Percentiles rank a stretch among this genome's conserved stretches.
These are phyloP conservation scores for Dissophora ornata DNA, from an alignment of 192 early-diverging fungal species.

Conservation along the genomic window DNA sequence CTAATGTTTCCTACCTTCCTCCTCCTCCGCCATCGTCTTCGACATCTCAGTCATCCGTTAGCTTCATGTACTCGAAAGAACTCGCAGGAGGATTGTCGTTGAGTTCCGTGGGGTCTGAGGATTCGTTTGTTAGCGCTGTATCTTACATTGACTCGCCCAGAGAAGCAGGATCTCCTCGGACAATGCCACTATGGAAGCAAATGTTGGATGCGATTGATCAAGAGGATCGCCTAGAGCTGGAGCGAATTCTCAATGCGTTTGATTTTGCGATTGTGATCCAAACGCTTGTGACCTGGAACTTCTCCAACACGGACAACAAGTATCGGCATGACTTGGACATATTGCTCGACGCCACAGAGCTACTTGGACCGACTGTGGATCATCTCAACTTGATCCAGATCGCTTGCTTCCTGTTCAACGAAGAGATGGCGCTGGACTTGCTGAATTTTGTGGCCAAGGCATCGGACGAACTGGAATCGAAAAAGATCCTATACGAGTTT, in stretches of 20 bases:
- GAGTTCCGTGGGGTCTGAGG: slow-evolving; percentile 34
- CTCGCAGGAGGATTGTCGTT: slow-evolving; percentile 16
- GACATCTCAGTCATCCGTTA: background rate
- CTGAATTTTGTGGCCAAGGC: slow-evolving; percentile 66
- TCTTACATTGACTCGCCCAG: slow-evolving; percentile 48
- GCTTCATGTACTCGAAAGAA: slow-evolving; percentile 14
- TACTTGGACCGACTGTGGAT: slow-evolving; percentile 66
- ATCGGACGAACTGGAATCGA: slow-evolving; percentile 69
- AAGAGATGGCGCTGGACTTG: slow-evolving; percentile 71
- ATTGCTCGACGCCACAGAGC: slow-evolving; percentile 67
- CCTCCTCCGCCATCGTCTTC: slow-evolving; percentile 2
- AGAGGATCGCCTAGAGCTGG: slow-evolving; percentile 42
- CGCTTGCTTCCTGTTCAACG: slow-evolving; percentile 71
- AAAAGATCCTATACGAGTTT: slow-evolving; percentile 73
- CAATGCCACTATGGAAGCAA: slow-evolving; percentile 43
- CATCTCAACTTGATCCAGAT: slow-evolving; percentile 74
- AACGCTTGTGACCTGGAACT: slow-evolving; percentile 44
- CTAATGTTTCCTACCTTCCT: background rate
- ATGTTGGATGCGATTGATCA: slow-evolving; percentile 44
- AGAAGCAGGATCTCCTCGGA: slow-evolving; percentile 41
- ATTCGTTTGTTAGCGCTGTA: slow-evolving; percentile 47
- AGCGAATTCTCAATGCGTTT: slow-evolving; percentile 38
- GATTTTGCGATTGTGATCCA: slow-evolving; percentile 52
- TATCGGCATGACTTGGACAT: slow-evolving; percentile 69
- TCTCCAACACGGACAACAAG: slow-evolving; percentile 64